Conservation (phyloP, 192 early-diverging fungal species). For the Coemansia reversa region DNA sequence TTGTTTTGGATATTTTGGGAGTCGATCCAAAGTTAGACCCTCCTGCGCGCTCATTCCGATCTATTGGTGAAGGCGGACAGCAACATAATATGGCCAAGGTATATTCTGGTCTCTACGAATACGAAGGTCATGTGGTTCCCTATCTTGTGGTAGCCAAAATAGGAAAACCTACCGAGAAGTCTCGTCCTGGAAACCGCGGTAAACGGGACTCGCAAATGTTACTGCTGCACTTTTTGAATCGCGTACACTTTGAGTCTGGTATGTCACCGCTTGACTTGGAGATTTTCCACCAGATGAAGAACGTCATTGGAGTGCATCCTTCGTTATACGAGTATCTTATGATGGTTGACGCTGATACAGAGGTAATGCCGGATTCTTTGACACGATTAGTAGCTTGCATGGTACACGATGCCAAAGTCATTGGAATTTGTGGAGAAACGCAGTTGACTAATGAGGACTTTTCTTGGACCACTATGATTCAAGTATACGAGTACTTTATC, state of each 20-base stretch:
- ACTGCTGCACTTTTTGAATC: slow-evolving; percentile 88
- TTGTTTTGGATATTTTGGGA: slow-evolving; percentile 86
- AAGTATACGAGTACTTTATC: slow-evolving; percentile 92
- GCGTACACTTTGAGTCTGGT: slow-evolving; percentile 84
- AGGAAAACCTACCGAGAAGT: slow-evolving; percentile 81
- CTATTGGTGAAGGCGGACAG: slow-evolving; percentile 84
- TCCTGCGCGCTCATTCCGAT: slow-evolving; percentile 76
- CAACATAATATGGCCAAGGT: slow-evolving; percentile 95
- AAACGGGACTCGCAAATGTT: slow-evolving; percentile 98
- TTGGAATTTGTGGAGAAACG: slow-evolving; percentile 88
- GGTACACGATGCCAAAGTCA: slow-evolving; percentile 75
- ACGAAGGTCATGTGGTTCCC: slow-evolving; percentile 84
- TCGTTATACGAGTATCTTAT: slow-evolving; percentile 76
- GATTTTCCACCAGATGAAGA: slow-evolving; percentile 95
- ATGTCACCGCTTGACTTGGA: slow-evolving; percentile 96
- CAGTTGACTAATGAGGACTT: slow-evolving; percentile 36
- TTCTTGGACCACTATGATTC: slow-evolving; percentile 82
- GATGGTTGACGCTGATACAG: slow-evolving; percentile 81
- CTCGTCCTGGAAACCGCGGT: slow-evolving; percentile 92
- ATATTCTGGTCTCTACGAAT: slow-evolving; percentile 92
- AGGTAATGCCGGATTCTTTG: slow-evolving; percentile 80
- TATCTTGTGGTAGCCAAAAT: slow-evolving; percentile 94
- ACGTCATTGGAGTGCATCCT: slow-evolving; percentile 90
- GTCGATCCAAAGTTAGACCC: slow-evolving; percentile 76
- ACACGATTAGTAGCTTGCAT: slow-evolving; percentile 84